These are phyloP conservation scores for Cupressus sempervirens DNA, from an alignment of 75 land plant genomes.

Conservation along the genomic window DNA sequence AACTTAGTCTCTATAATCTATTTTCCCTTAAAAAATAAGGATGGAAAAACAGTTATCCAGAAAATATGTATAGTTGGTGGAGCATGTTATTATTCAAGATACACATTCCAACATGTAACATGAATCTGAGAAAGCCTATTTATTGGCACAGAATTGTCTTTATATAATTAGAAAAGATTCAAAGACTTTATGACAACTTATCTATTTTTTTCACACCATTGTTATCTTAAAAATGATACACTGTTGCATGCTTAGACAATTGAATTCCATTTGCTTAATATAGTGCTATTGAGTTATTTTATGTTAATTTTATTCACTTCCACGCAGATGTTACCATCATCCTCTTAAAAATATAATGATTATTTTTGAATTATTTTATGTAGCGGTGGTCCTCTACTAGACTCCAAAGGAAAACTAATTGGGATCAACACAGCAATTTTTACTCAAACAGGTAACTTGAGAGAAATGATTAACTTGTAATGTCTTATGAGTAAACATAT, in stretches of 20 bases:
- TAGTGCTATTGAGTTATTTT: neutral
- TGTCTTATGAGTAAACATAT: neutral
- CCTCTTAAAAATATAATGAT: neutral
- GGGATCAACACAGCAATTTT: conserved; percentile 96
- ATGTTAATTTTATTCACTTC: neutral
- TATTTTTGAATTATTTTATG: conserved; percentile 3
- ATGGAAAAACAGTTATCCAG: neutral
- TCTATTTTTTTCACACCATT: neutral
- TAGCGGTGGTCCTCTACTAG: conserved; percentile 93
- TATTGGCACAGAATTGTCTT: neutral
- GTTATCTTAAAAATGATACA: neutral
- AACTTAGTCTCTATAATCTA: neutral
- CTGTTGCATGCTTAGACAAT: neutral
- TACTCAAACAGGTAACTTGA: conserved; percentile 76
- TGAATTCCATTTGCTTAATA: neutral
- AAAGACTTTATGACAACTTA: neutral
- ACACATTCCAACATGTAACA: neutral
- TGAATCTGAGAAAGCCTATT: neutral
- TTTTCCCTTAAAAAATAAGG: neutral
- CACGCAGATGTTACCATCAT: neutral
- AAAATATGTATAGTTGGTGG: neutral
- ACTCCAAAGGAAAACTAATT: conserved; percentile 81
- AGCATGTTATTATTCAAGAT: neutral
- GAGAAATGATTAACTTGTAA: neutral
- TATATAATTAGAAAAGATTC: neutral